A percentile compares a stretch with the other conserved stretches of the same genome.
Conservation (phyloP, 2,329 filamentous ascomycete genomes). For the Cytospora schulzeri region DNA sequence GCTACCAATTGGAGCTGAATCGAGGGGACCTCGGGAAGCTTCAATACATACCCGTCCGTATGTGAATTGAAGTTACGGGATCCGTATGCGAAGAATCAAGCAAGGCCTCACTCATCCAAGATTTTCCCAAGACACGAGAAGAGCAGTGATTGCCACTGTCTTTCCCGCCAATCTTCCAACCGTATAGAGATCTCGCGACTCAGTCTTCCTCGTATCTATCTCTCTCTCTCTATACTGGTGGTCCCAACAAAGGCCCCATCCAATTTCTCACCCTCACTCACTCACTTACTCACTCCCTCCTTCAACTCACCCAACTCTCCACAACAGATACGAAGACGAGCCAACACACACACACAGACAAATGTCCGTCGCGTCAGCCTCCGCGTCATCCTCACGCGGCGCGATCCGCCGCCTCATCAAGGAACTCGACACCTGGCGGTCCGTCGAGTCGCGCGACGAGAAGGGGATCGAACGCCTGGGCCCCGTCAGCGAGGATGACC, state of each 20-base stretch:
- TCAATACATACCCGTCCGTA: too few species aligned
- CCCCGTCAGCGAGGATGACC: conserved; percentile 54
- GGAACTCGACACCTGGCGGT: conserved; percentile 57
- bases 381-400: conserved; percentile 43
- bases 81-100: too few species aligned
- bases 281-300: background rate
- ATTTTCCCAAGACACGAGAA: too few species aligned
- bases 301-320: background rate
- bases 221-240: background rate
- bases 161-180: background rate
- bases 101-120: too few species aligned
- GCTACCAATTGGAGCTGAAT: background rate
- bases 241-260: background rate
- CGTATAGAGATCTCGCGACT: background rate
- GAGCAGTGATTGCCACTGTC: too few species aligned
- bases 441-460: conserved; percentile 51
- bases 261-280: background rate
- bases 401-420: conserved; percentile 60
- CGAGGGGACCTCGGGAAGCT: too few species aligned
- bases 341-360: background rate
- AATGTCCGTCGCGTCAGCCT: conserved; percentile 26
- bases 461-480: conserved; percentile 61
- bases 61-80: too few species aligned
- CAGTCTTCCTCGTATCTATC: background rate
- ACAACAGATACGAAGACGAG: background rate